phyloP scores from a whole-genome alignment of 768 basidiomycete species.

The Hydnomerulius pinastri region DNA sequence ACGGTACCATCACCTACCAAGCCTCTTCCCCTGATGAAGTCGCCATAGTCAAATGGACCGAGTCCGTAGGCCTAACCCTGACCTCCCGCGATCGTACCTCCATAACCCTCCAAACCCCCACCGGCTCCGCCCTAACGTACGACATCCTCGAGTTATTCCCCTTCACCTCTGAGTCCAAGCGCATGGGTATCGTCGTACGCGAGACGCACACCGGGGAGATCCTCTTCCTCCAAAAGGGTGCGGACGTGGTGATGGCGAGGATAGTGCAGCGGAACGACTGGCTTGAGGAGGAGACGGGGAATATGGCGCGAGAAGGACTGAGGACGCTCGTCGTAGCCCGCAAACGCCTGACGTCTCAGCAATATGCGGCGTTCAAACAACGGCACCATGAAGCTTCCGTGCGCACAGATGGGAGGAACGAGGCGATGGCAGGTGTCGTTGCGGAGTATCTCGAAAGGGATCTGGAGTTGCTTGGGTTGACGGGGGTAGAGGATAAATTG shows the following conservation, averaged over 20 bases:
- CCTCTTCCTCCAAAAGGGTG: conserved; percentile 93
- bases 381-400: conserved; percentile 79
- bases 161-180: conserved; percentile 97
- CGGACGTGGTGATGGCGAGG: conserved; percentile 95
- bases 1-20: conserved; percentile 94
- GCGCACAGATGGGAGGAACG: conserved; percentile 74
- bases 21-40: conserved; percentile 99
- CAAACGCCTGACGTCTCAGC: conserved; percentile 67
- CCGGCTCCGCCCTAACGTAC: conserved; percentile 63
- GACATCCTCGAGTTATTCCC: conserved; percentile 96
- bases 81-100: conserved; percentile 85
- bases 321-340: conserved; percentile 92
- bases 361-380: conserved; percentile 73
- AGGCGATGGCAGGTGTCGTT: conserved; percentile 77
- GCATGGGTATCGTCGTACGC: conserved; percentile 96
- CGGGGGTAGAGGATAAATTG: conserved; percentile 98
- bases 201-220: conserved; percentile 77
- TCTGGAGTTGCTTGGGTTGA: conserved; percentile 88
- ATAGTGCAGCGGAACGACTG: conserved; percentile 98
- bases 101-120: conserved; percentile 81
- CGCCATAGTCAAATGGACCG: conserved; percentile 97
- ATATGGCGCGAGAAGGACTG: conserved; percentile 97
- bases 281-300: conserved; percentile 97
- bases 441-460: conserved; percentile 81
- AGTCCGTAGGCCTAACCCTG: conserved; percentile 89